Evolutionary conservation across 1,284 basidiomycete species (phyloP).

Genomic region (Amylostereum areolatum): DNA sequence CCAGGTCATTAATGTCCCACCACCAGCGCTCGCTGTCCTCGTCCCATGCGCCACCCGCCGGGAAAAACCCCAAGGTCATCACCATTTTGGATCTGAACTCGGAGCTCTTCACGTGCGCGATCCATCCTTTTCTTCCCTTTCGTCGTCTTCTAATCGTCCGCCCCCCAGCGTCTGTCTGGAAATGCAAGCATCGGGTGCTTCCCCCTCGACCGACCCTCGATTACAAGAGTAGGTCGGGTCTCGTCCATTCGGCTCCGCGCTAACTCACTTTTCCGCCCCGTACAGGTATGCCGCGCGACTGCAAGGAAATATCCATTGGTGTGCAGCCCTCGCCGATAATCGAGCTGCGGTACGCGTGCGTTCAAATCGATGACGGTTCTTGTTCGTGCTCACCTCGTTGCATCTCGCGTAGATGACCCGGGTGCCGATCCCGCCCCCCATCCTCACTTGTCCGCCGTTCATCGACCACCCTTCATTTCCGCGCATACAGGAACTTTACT

Average conservation of each 20-base stretch:
- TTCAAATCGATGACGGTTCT: background rate
- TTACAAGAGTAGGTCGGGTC: conserved; percentile 48
- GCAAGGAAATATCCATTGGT: conserved; percentile 62
- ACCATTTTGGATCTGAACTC: conserved; percentile 59
- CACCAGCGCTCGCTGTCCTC: conserved; percentile 5
- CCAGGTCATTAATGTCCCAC: background rate
- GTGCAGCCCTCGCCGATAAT: conserved; percentile 56
- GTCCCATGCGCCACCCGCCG: conserved; percentile 4
- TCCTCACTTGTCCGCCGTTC: conserved; percentile 49
- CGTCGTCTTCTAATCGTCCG: conserved; percentile 7
- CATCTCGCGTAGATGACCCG: conserved; percentile 12
- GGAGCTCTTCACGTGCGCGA: conserved; percentile 55
- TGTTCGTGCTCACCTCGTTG: background rate
- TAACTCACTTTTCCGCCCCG: conserved; percentile 1
- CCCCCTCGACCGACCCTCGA: conserved; percentile 41
- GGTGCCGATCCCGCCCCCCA: conserved; percentile 36
- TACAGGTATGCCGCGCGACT: conserved; percentile 50
- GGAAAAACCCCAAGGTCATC: conserved; percentile 38
- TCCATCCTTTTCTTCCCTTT: background rate
- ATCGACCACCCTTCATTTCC: conserved; percentile 47
- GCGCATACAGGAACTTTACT: conserved; percentile 56
- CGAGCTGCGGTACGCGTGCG: conserved; percentile 36
- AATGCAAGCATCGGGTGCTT: conserved; percentile 43
- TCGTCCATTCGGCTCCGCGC: conserved; percentile 11
- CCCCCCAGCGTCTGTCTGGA: conserved; percentile 44